A percentile compares a stretch with the other conserved stretches of the same genome.
Evolutionary conservation across 1,139 yeast species (phyloP).

Genomic region (Taphrina flavorubra): DNA sequence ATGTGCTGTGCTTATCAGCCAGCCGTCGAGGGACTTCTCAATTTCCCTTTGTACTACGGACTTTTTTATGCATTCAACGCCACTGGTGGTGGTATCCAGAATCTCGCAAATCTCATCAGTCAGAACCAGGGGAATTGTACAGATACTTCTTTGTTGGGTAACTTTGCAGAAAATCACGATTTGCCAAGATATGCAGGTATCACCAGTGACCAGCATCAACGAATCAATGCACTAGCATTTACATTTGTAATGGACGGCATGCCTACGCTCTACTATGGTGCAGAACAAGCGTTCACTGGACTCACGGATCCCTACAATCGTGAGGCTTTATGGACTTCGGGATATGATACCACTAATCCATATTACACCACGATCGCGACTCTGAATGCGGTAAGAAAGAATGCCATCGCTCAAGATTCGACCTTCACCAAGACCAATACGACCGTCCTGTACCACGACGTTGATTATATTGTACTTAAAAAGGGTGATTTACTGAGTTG

Average conservation of each 20-base stretch:
- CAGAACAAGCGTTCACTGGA: conserved; percentile 44
- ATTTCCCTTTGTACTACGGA: conserved; percentile 42
- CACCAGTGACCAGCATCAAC: conserved; percentile 40
- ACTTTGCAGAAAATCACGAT: conserved; percentile 44
- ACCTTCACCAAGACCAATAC: conserved; percentile 14
- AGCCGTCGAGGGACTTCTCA: conserved; percentile 41
- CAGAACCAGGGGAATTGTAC: conserved; percentile 36
- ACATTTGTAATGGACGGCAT: conserved; percentile 43
- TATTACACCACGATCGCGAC: conserved; percentile 39
- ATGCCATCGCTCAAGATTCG: conserved; percentile 37
- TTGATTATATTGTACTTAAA: conserved; percentile 24
- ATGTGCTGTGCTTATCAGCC: conserved; percentile 42
- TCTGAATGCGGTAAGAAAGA: conserved; percentile 41
- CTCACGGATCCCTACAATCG: conserved; percentile 43
- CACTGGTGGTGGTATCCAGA: conserved; percentile 41
- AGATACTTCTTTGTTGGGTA: conserved; percentile 39
- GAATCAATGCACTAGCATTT: conserved; percentile 39
- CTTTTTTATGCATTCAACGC: conserved; percentile 41
- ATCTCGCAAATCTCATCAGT: conserved; percentile 35
- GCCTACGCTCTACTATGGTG: conserved; percentile 44
- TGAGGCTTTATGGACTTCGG: conserved; percentile 44
- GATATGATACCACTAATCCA: conserved; percentile 41
- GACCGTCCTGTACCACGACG: conserved; percentile 25
- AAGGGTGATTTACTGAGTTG: conserved; percentile 38
- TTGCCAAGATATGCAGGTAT: conserved; percentile 43